A percentile compares a stretch with the other conserved stretches of the same genome.
Conservation (phyloP, 2,329 filamentous ascomycete species). For the Fusarium illudens region DNA sequence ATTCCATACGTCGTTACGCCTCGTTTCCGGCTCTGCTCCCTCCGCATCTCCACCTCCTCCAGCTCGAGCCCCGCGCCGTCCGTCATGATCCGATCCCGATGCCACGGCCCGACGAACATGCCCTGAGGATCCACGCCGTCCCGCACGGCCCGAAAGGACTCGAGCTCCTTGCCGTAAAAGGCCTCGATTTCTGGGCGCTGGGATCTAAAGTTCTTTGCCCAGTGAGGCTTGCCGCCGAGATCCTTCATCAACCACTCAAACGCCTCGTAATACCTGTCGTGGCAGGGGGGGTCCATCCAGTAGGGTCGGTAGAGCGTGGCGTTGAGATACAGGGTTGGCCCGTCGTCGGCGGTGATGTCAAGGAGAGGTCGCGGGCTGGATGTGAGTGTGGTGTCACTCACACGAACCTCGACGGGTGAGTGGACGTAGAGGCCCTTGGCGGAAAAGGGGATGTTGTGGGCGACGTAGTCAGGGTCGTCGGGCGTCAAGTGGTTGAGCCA, state of each 20-base stretch:
- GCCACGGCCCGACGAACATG: conserved; percentile 92
- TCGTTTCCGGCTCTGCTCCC: conserved; percentile 36
- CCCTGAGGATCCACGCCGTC: conserved; percentile 79
- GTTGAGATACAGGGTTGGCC: conserved; percentile 86
- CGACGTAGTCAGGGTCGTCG: conserved; percentile 70
- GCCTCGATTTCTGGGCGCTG: conserved; percentile 67
- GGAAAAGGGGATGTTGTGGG: conserved; percentile 80
- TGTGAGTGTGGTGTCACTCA: conserved; percentile 70
- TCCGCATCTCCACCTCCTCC: conserved; percentile 49
- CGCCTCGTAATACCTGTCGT: conserved; percentile 81
- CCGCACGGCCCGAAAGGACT: conserved; percentile 73
- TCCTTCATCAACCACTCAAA: conserved; percentile 93
- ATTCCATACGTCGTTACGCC: conserved; percentile 42
- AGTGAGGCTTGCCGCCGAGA: conserved; percentile 83
- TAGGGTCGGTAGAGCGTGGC: conserved; percentile 90
- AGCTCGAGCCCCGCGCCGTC: conserved; percentile 46
- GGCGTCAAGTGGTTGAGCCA: conserved; percentile 77
- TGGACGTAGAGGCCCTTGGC: conserved; percentile 83
- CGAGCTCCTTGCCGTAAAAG: conserved; percentile 75
- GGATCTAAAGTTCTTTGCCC: conserved; percentile 88
- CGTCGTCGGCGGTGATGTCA: conserved; percentile 73
- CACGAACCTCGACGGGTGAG: conserved; percentile 90
- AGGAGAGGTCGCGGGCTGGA: conserved; percentile 58
- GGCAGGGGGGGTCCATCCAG: conserved; percentile 77
- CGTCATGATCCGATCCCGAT: conserved; percentile 71